phyloP scores from a whole-genome alignment of 1,284 basidiomycete genomes.

The Fistulinella cinereoalba region DNA sequence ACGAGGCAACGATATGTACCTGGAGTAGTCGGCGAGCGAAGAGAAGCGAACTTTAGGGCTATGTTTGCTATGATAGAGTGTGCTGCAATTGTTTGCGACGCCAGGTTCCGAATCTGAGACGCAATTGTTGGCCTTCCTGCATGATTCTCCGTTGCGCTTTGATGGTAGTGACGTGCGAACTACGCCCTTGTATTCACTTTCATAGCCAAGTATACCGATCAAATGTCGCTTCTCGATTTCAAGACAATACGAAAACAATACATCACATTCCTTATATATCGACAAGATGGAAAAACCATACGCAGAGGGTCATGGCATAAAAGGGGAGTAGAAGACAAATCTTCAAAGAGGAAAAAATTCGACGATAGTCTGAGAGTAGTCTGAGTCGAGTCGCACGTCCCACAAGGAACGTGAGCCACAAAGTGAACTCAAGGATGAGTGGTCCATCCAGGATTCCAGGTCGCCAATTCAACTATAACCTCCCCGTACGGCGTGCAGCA shows the following conservation, averaged over 20 bases:
- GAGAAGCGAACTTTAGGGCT: conserved; percentile 9
- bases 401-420: conserved; percentile 39
- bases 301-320: too few relatives aligned
- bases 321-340: too few relatives aligned
- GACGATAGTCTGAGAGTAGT: conserved; percentile 52
- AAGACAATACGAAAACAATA: too few relatives aligned
- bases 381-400: conserved; percentile 52
- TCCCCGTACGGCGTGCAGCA: conserved; percentile 26
- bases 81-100: background rate
- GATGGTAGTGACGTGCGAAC: too few relatives aligned
- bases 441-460: background rate
- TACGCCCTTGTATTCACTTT: too few relatives aligned
- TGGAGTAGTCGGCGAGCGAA: conserved; percentile 3
- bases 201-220: too few relatives aligned
- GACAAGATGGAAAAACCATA: too few relatives aligned
- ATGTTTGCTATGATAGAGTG: conserved; percentile 7
- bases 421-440: conserved; percentile 50
- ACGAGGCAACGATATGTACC: conserved; percentile 17
- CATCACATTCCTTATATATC: too few relatives aligned
- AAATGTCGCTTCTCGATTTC: too few relatives aligned
- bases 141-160: too few relatives aligned
- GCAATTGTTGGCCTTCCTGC: background rate
- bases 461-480: conserved; percentile 2
- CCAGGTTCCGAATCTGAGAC: conserved; percentile 3
- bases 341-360: background rate